Evolutionary conservation across 768 basidiomycete species (phyloP).

Genomic region (Boletus pseudopeckii): DNA sequence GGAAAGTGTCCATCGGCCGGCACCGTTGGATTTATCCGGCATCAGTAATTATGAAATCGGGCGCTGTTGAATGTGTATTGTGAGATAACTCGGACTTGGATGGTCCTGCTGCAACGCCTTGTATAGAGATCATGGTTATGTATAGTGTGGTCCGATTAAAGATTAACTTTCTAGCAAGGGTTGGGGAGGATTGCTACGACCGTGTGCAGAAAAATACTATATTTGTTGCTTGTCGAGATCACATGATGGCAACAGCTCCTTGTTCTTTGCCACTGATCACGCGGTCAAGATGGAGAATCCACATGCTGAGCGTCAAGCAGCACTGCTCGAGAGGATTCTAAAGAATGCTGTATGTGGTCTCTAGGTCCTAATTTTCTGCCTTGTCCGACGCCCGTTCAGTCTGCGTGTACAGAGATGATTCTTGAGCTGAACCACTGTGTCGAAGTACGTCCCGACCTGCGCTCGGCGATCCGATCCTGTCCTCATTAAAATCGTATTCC

Average conservation of each 20-base stretch:
- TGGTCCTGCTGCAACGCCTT: slow-evolving; percentile 19
- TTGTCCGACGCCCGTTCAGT: slow-evolving; percentile 41
- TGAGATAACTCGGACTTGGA: not conserved
- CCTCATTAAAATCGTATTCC: not conserved
- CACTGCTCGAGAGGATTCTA: slow-evolving; percentile 84
- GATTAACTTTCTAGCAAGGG: slow-evolving; percentile 5
- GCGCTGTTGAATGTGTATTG: slow-evolving; percentile 1
- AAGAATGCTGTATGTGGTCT: slow-evolving; percentile 72
- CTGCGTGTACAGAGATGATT: slow-evolving; percentile 90
- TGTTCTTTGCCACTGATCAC: too few species aligned
- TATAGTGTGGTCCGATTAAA: not conserved
- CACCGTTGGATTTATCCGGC: slow-evolving; percentile 17
- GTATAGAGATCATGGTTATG: slow-evolving; percentile 2
- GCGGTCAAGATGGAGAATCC: slow-evolving; percentile 79
- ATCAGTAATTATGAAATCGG: slow-evolving; percentile 9
- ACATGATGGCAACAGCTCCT: not conserved
- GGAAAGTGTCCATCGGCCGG: slow-evolving; percentile 18
- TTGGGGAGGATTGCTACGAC: slow-evolving; percentile 15
- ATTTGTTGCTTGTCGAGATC: not conserved
- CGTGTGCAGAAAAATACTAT: too few species aligned
- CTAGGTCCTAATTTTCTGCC: not conserved
- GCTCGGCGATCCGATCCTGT: not conserved
- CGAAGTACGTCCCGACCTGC: slow-evolving; percentile 49
- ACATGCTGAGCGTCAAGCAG: slow-evolving; percentile 88
- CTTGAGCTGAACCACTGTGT: slow-evolving; percentile 85